Evolutionary conservation across 164 flowering plant species (phyloP), one percentile per base, ranked within the genome.

Genomic region (Nymphaea thermarum): DNA sequence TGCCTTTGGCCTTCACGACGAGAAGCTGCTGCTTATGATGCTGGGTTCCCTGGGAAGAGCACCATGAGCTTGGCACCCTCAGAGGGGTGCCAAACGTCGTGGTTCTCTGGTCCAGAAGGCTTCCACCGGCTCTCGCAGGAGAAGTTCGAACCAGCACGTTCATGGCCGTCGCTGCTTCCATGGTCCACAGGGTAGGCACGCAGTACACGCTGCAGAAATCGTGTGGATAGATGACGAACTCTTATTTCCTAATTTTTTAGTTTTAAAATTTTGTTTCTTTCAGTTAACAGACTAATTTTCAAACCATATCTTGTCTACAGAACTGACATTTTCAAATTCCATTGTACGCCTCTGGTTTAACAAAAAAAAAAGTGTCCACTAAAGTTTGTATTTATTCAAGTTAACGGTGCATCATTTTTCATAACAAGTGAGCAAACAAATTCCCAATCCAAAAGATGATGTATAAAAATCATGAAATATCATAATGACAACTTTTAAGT

Each of bases 101-200:
- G 36, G 3, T n/a, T 12, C n/a, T 1, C 1, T 61, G 63, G 17
- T 16, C 64, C 8, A 11, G 16, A 61, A 36, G 16, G 8, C 36
- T 2, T 74, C 82, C 75, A 17, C 84, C 75, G 47, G 67, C 70
- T 18, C 43, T 74, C 63, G 87, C 72, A 44, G 79, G 62, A 0
- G 96, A 94, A 66, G 86, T 74, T 62, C 84, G 80, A 71, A 85
- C 78, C 67, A 84, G 69, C 17, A 87, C 82, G 82, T 84, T 88
- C 71, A 87, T 76, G 68, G 95, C 87, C 93, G 88, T 81, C 36
- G 82, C 82, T 80, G 73, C 93, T 45, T 83, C 92, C 90, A 90
- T 87, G 11, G 55, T 47, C 3, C 11, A 6, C 55, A 6, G 7
- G 11, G 12, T n/a, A 7, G 11, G 12, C 55, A 5, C 55, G 12